Percentiles rank a stretch among this genome's conserved stretches.
These are phyloP conservation scores for Curvularia verruculosa DNA, from an alignment of 2,329 filamentous ascomycete genomes.

Conservation along the genomic window DNA sequence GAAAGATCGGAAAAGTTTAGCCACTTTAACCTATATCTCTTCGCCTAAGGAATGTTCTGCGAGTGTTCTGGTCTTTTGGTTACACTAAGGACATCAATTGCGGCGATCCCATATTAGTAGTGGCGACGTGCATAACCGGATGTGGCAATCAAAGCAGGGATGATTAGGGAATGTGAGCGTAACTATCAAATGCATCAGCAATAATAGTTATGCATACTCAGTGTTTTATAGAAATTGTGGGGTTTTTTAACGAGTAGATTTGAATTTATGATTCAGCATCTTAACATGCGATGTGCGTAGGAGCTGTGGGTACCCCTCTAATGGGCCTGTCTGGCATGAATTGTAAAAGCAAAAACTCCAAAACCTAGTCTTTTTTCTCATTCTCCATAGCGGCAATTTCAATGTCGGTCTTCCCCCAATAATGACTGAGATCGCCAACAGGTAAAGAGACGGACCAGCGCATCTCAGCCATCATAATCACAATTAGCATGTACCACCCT, in stretches of 20 bases:
- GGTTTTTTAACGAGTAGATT: neutral
- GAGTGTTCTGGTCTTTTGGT: conserved; percentile 14
- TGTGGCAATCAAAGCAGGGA: neutral
- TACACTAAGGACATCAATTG: neutral
- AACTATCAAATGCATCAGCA: neutral
- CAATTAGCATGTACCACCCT: conserved; percentile 61
- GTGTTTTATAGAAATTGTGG: neutral
- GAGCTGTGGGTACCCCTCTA: neutral
- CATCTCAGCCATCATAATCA: conserved; percentile 62
- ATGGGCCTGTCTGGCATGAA: neutral
- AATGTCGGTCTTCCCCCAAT: conserved; percentile 51
- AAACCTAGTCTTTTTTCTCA: conserved; percentile 35
- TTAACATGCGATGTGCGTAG: neutral
- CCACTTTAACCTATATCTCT: conserved; percentile 7
- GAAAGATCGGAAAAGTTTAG: conserved; percentile 31
- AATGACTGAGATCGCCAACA: conserved; percentile 59
- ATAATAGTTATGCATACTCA: neutral
- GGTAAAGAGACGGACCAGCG: conserved; percentile 57
- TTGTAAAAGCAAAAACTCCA: neutral
- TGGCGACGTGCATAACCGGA: neutral
- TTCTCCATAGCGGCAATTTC: conserved; percentile 33
- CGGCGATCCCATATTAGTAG: neutral
- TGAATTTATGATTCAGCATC: neutral
- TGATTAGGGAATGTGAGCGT: neutral
- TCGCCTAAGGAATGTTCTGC: neutral